Evolutionary conservation across 345 rosid species (phyloP), one percentile per base, ranked within the genome.

Genomic region (Lepidium africanum): DNA sequence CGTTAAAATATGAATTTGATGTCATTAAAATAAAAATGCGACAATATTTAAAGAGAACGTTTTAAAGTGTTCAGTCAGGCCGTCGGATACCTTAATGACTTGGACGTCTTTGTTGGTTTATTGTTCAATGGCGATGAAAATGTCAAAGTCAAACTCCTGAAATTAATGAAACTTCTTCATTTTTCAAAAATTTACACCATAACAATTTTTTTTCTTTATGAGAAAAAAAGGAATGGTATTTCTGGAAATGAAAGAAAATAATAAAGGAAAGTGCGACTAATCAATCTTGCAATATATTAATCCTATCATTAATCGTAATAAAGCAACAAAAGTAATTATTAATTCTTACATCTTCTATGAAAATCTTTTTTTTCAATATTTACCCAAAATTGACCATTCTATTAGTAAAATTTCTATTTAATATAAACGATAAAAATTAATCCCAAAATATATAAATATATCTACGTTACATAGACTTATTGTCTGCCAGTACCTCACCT

Each of bases 61-160:
- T 70, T 40, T 17, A 40, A 37, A 41, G 27, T 40, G 74, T 70
- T 70, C 45, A 17, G 7, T 70, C 45, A 17, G 7, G 45, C 25
- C 8, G 60, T 60, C 67, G 67, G 52, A 49, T 60, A 47, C 49
- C 11, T 58, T 36, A 3, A 6, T 37, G 59, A 48, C 59, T 48
- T 27, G 59, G 65, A 38, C 2, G 51, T 48, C 39, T 17, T 36
- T 36, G 6, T 5, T 3, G 13, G 33, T 19, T 55, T 16, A 9
- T n/a, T 17, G 64, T 35, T 46, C 56, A 67, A 21, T 14, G 45
- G 6, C 59, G 14, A 35, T 9, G 75, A 52, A 61, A 45, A 19
- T 42, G 39, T 61, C 75, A 61, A 70, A 61, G 69, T 70, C 74
- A 70, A 66, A 38, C 11, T 42, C 38, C 42, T 42, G 14, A 7